Evolutionary conservation across 2,329 filamentous ascomycete genomes (phyloP), one percentile per base, ranked within the genome.

Genomic region (Fusarium scirpi): DNA sequence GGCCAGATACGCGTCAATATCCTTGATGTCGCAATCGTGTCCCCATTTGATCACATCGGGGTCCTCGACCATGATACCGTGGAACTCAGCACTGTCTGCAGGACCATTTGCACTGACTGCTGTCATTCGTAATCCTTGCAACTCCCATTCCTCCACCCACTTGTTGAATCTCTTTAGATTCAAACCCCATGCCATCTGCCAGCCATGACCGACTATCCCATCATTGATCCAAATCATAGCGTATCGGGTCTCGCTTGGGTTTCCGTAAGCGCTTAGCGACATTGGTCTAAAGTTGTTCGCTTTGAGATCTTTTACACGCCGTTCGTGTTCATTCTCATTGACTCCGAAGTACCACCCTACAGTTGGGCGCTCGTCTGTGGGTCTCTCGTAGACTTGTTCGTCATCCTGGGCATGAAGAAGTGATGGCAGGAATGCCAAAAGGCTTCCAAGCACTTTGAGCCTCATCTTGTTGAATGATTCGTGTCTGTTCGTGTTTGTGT

Each of bases 261-360:
- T 48, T 6, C 71, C 62, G 29, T 72, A 72, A 6, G 52, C 46
- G 13, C 71, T 72, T 10, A 70, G 11, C 2, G 69, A 73, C 11
- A 53, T 11, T 32, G 66, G 62, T 8, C 52, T 61, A 38, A 70
- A 74, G 5, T 59, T 41, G 8, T 25, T 38, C 0, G 32, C 22
- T 7, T 16, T 24, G 5, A 70, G 13, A 0, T 20, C 10, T 10
- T 38, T 41, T 15, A 20, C 30, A 18, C 45, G 64, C 18, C 24
- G 16, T 2, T 32, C 32, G 27, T 73, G 71, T 6, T 44, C 27
- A 3, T 12, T 5, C 6, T 45, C 25, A 10, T 61, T 24, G 0
- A 68, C 41, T 7, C 58, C 53, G 15, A 68, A 58, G 27, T 73
- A 74, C 24, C 30, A 38, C 20, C 49, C 62, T 27, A 66, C 16